Conservation (phyloP, 345 rosid genomes). For the Citrus maxima region DNA sequence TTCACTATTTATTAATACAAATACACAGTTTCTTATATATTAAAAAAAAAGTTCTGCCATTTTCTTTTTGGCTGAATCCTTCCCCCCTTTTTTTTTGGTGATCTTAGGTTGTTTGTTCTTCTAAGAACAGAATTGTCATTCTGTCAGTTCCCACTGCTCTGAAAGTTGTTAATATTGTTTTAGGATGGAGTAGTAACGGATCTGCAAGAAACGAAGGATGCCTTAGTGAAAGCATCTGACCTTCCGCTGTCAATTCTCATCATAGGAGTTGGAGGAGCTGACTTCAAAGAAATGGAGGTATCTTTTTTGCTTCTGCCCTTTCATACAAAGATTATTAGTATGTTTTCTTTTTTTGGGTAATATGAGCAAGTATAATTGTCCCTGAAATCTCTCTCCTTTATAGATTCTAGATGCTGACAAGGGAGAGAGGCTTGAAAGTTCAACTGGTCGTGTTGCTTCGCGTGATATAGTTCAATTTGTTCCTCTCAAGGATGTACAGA, state of each 20-base stretch:
- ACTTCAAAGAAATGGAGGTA: conserved; percentile 99
- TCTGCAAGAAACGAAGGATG: conserved; percentile 94
- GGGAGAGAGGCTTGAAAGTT: conserved; percentile 85
- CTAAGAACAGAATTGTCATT: conserved; percentile 1
- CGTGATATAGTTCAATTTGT: conserved; percentile 96
- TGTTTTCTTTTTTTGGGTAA: not conserved
- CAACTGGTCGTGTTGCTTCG: conserved; percentile 77
- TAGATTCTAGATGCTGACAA: conserved; percentile 88
- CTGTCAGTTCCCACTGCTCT: conserved; percentile 8
- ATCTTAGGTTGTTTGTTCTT: not conserved
- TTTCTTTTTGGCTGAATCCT: not conserved
- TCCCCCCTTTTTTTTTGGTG: not conserved
- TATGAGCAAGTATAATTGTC: not conserved
- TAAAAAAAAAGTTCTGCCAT: not conserved
- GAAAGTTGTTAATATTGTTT: conserved; percentile 14
- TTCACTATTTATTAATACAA: too few species aligned
- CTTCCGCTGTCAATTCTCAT: conserved; percentile 88
- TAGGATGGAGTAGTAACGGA: conserved; percentile 97
- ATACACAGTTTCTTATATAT: too few species aligned
- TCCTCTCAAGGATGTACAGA: conserved; percentile 69
- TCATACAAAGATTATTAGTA: not conserved
- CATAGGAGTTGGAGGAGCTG: conserved; percentile 99
- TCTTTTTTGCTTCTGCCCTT: not conserved
- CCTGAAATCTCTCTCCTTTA: not conserved
- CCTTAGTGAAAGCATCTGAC: conserved; percentile 88